These are phyloP conservation scores for Cladosporium colombiae DNA, from an alignment of 2,329 filamentous ascomycete species.

Conservation along the genomic window DNA sequence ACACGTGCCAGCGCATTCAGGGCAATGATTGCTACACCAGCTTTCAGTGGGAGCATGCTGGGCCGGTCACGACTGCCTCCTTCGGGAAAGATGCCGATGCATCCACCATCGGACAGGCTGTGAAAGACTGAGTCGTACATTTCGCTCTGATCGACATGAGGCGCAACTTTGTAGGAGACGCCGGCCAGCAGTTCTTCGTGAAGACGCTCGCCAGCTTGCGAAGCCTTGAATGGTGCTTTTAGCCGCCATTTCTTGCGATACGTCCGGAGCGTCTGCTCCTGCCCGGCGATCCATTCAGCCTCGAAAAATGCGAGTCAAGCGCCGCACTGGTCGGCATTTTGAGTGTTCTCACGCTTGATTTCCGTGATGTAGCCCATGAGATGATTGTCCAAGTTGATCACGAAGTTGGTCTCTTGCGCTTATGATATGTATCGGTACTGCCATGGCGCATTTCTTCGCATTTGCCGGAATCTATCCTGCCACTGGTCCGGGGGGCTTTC, in stretches of 20 bases:
- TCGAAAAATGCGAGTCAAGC: no score
- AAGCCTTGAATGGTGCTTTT: conserved; percentile 83
- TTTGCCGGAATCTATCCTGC: background rate
- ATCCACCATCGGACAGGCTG: conserved; percentile 77
- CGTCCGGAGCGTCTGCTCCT: no score
- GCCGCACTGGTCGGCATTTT: no score
- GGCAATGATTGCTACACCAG: no score
- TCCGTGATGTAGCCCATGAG: no score
- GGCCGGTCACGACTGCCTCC: no score
- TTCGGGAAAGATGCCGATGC: conserved; percentile 94
- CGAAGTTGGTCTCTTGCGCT: background rate
- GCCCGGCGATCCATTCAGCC: no score
- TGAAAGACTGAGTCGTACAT: conserved; percentile 93
- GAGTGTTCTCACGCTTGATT: no score
- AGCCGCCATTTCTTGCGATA: conserved; percentile 48
- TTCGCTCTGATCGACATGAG: conserved; percentile 88
- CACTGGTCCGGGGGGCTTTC: background rate
- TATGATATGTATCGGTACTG: background rate
- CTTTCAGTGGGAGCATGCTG: no score
- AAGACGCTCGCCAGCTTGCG: conserved; percentile 73
- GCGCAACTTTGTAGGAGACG: conserved; percentile 81
- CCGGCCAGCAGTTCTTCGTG: conserved; percentile 67
- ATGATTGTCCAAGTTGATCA: background rate
- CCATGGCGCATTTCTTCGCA: background rate
- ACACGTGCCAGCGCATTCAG: no score